A percentile compares a stretch with the other conserved stretches of the same genome.
phyloP scores from a whole-genome alignment of 73 alveolate species.

The Stentor roeselii region DNA sequence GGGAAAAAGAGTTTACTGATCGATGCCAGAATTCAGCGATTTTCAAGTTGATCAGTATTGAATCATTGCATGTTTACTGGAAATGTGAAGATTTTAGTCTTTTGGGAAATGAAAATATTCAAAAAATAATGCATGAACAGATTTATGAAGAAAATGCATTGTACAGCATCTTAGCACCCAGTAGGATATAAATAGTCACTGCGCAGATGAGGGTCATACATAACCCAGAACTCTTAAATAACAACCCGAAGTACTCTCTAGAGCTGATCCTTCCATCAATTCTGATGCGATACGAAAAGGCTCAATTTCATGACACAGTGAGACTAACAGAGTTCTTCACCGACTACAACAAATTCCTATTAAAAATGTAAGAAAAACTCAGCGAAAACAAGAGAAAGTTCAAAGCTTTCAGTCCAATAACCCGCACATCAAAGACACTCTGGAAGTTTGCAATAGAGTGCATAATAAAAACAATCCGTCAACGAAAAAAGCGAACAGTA shows the following conservation, averaged over 20 bases:
- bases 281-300: not conserved
- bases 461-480: not conserved
- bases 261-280: not conserved
- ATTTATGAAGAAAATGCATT: not conserved
- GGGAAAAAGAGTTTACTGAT: slow-evolving; percentile 82
- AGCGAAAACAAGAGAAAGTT: slow-evolving; percentile 8
- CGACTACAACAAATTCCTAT: slow-evolving; percentile 3
- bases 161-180: not conserved
- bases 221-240: not conserved
- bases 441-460: slow-evolving; percentile 30
- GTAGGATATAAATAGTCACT: not conserved
- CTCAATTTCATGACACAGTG: slow-evolving; percentile 19
- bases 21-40: slow-evolving; percentile 44
- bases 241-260: not conserved
- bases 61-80: slow-evolving; percentile 45
- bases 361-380: slow-evolving; percentile 1
- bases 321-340: not conserved
- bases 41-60: slow-evolving; percentile 42
- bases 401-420: slow-evolving; percentile 12
- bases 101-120: not conserved
- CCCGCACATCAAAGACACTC: not conserved
- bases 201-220: slow-evolving; percentile 2
- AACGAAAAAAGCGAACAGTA: slow-evolving; percentile 18
- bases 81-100: slow-evolving; percentile 30
- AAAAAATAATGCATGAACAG: not conserved